These are phyloP conservation scores for Cyathus striatus DNA, from an alignment of 768 basidiomycete species.

Conservation along the genomic window DNA sequence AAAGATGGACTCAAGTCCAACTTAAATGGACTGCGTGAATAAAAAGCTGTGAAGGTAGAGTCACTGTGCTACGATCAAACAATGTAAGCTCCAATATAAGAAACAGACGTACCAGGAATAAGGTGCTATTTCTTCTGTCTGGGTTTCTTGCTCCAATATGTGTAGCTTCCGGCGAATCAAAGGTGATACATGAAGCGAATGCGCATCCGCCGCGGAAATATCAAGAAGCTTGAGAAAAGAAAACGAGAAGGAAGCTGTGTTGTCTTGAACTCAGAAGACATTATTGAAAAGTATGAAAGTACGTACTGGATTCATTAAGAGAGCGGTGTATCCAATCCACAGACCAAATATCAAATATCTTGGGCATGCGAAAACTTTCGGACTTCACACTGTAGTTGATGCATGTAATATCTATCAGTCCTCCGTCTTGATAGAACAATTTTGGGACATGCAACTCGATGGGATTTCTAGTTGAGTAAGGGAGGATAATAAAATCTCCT, in stretches of 20 bases:
- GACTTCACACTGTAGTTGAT: constrained; percentile 42
- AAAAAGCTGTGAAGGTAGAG: neutral
- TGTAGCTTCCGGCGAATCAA: constrained; percentile 52
- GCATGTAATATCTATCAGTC: constrained; percentile 59
- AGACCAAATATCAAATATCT: constrained; percentile 88
- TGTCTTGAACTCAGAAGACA: neutral
- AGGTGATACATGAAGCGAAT: constrained; percentile 54
- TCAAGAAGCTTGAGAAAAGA: constrained; percentile 74
- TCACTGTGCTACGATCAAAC: neutral
- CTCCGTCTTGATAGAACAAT: constrained; percentile 74
- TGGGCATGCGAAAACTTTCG: constrained; percentile 52
- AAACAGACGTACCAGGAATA: constrained; percentile 36
- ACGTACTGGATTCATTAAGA: constrained; percentile 57
- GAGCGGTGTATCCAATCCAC: constrained; percentile 76
- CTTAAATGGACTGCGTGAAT: neutral
- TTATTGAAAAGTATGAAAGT: constrained; percentile 2
- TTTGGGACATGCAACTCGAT: constrained; percentile 76
- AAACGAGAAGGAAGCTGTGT: constrained; percentile 55
- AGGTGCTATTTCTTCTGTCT: constrained; percentile 30
- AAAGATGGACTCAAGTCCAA: neutral
- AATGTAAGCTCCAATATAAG: neutral
- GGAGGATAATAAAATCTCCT: constrained; percentile 75
- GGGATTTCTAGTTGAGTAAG: constrained; percentile 85
- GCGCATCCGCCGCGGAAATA: constrained; percentile 59
- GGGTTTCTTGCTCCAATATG: constrained; percentile 39